These are phyloP conservation scores for Hura crepitans DNA, from an alignment of 441 rosid genomes.

Conservation along the genomic window DNA sequence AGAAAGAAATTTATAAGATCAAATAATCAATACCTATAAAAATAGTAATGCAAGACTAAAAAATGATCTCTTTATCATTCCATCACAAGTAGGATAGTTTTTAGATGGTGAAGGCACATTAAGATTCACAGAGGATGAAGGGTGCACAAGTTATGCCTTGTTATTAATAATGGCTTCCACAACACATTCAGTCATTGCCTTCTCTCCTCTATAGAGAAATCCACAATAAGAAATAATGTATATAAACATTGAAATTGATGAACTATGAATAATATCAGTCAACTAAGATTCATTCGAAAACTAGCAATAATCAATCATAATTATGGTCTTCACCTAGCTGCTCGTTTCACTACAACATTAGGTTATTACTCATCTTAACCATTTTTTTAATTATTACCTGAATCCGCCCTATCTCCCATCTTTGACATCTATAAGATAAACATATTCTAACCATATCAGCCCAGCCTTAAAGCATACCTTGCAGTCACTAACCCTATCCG, in stretches of 20 bases:
- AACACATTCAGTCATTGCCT: slow-evolving; percentile 73
- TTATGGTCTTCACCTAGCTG: background rate
- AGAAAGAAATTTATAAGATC: no score
- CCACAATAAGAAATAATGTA: slow-evolving; percentile 9
- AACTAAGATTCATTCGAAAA: background rate
- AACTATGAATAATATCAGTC: background rate
- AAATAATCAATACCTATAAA: no score
- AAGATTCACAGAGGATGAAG: slow-evolving; percentile 61
- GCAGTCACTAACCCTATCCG: background rate
- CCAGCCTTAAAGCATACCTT: no score
- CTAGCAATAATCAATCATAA: background rate
- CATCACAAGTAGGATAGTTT: slow-evolving; percentile 89
- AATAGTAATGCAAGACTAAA: no score
- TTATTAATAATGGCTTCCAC: slow-evolving; percentile 80
- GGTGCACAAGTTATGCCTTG: slow-evolving; percentile 79
- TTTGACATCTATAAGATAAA: background rate
- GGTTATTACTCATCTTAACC: background rate
- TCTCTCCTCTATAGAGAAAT: slow-evolving; percentile 67
- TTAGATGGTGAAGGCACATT: slow-evolving; percentile 69
- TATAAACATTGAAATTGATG: background rate
- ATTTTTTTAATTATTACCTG: background rate
- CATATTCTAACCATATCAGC: background rate
- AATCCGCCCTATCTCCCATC: background rate
- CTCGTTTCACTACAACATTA: background rate
- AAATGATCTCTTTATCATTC: no score